Evolutionary conservation across 331 rosid genomes (phyloP), one percentile per base, ranked within the genome.

Genomic region (Rhamnella rubrinervis): DNA sequence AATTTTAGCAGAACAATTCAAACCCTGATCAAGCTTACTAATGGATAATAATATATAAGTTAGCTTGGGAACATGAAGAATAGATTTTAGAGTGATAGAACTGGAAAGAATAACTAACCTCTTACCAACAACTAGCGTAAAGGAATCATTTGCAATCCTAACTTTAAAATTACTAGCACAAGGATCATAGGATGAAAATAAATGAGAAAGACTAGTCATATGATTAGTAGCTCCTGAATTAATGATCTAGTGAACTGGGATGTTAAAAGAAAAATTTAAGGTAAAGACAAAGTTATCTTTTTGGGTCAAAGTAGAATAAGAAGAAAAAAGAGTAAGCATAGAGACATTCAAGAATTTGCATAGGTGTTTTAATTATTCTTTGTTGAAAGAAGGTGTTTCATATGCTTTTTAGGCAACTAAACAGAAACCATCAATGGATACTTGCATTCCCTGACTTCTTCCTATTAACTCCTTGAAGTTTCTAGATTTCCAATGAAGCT

Each of bases 171-270:
- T n/a, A 13, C 26, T 56, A 20, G 18, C 7, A 25, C 28, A 69
- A 55, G 57, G 55, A 68, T 13, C 14, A 28, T 46, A 56, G 20
- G 11, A 44, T 4, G 35, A 15, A 37, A 71, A 71, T 25, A 71
- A 31, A 18, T 19, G 1, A 16, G 50, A 44, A 19, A 19, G 35
- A 6, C 18, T 23, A 6, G 70, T 55, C 77, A 52, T 63, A 10
- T 55, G 70, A 17, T 63, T 23, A 17, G 47, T 52, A 18, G 66
- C 51, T 6, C 65, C 39, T 2, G 14, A 55, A 39, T 65, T 71
- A 53, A 55, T 56, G 37, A 73, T 41, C 52, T 35, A 64, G 0
- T 2, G 56, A 6, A 6, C 21, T 11, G 20, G 7, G 7, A 1
- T 52, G 5, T 6, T 11, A 7, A 6, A 1, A 6, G 56, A 52